Evolutionary conservation across 345 rosid species (phyloP), one percentile per base, ranked within the genome.

Genomic region (Dipteronia dyeriana): DNA sequence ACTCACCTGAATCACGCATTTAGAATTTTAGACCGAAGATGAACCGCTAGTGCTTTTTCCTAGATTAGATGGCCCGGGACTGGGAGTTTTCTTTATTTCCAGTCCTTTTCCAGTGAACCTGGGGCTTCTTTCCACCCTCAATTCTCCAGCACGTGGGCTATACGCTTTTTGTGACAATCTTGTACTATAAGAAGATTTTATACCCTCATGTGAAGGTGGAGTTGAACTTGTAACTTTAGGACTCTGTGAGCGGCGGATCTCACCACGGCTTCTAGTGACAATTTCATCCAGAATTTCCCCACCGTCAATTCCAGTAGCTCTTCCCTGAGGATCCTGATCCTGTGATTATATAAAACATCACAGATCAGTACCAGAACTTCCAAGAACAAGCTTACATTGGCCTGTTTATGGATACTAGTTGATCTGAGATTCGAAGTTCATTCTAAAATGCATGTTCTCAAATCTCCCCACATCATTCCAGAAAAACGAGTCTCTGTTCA

Each of bases 211-310:
- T 17, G 91, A 79, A 78, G 77, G 45, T 12, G 87, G 84, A 23
- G 86, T 78, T 19, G 90, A 81, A 71, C 93, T 88, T 22, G 91
- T 86, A 62, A 83, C 66, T 83, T 86, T 91, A 34, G 91, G 91
- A 75, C 92, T 90, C 16, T 79, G 89, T n/a, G 78, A 26, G 47
- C 17, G 82, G 41, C 92, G 92, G 68, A 90, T 71, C 88, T 91
- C 96, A 41, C 93, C 93, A 9, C 96, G 89, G 83, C 92, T 88
- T 86, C 96, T 81, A 70, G 92, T 91, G 68, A 91, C 82, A 20
- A 90, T 79, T 70, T 81, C 92, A 75, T 91, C 96, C 22, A 91
- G 92, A 73, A 91, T 83, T 82, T 91, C 96, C 49, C 86, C 84
- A 9, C 79, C 62, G 39, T 88, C 90, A 22, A 85, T 71, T 22